Base-by-base conservation (phyloP, 2,329 filamentous ascomycete genomes). In the Nemania sp. region DNA sequence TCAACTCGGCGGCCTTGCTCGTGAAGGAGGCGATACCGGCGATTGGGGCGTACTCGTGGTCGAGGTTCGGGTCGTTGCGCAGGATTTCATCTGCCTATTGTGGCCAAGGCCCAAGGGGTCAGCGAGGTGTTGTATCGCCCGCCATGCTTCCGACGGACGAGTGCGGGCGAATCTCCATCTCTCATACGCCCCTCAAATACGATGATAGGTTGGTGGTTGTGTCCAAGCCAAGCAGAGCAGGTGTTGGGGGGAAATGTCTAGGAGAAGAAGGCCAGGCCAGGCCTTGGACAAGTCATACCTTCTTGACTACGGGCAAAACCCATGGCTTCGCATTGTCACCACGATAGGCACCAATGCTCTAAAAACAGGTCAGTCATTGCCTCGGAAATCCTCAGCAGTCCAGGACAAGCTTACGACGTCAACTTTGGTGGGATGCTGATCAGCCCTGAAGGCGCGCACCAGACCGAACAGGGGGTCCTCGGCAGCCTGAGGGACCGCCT, bases 31-130 rank as follows among this genome's bases (percentile, higher is more conserved):
- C 79, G 61, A 98, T 84, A 73, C 95, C 95, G 65, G 92, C 90
- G 75, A 99, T 99, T 61, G 95, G 94, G 62, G 96, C 91, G 79
- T 99, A 99, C 84, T 99, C 95, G 82, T 99, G 94, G 81, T 99
- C 96, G 71, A 96, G 83, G 62, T 91, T 85, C 73, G 94, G 92
- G 78, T 97, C 92, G 74, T 90, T 89, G 77, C 88, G 90, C 68
- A 98, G 86, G 71, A 92, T 87, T 67, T 95, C 90, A 76, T 98
- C 93, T 70, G 95, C 95, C 94, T 98, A 74, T 54, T 21, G 21
- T n/a, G 67, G 43, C 53, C 60, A 54, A 50, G 60, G 32, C 34
- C 29, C 35, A 49, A 49, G 53, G 50, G 59, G 66, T 72, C 56
- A 72, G 69, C 61, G 59, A 63, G 32, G 15, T 29, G 25, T 29